These are phyloP conservation scores for Lactarius hatsudake DNA, from an alignment of 768 basidiomycete genomes.

Conservation along the genomic window DNA sequence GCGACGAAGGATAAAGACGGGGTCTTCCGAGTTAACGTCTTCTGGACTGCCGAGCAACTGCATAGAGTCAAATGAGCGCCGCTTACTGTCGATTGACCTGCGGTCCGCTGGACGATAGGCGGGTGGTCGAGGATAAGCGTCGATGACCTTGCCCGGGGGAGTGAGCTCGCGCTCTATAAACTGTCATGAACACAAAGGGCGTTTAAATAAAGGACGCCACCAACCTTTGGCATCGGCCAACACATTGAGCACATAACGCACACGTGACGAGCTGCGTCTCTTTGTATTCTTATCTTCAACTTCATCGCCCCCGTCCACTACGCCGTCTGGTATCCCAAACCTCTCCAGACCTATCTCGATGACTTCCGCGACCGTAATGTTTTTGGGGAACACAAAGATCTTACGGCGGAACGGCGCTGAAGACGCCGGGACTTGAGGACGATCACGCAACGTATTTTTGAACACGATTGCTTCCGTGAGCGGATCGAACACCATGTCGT, in stretches of 20 bases:
- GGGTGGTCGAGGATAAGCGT: conserved; percentile 78
- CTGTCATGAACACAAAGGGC: conserved; percentile 8
- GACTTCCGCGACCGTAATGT: conserved; percentile 93
- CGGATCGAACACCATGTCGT: conserved; percentile 93
- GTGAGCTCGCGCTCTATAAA: conserved; percentile 69
- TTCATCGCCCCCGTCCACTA: conserved; percentile 98
- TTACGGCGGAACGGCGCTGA: conserved; percentile 64
- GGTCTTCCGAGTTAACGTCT: conserved; percentile 81
- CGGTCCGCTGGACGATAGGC: conserved; percentile 61
- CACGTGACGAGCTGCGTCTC: conserved; percentile 70
- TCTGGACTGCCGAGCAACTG: conserved; percentile 65
- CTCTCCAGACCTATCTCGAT: conserved; percentile 89
- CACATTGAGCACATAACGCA: conserved; percentile 78
- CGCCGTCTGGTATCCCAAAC: conserved; percentile 95
- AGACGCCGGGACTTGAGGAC: conserved; percentile 41
- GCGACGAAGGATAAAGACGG: conserved; percentile 85
- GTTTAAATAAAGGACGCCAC: conserved; percentile 28
- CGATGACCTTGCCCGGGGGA: conserved; percentile 80
- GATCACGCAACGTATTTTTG: conserved; percentile 64
- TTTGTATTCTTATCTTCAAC: conserved; percentile 90
- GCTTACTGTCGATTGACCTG: conserved; percentile 60
- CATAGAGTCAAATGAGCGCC: conserved; percentile 83
- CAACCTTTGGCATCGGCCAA: conserved; percentile 62
- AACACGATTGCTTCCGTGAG: conserved; percentile 92
- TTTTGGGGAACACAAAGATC: conserved; percentile 89